Conservation (phyloP, 2,329 filamentous ascomycete species). For the Immersiporthe knoxdaviesiana region DNA sequence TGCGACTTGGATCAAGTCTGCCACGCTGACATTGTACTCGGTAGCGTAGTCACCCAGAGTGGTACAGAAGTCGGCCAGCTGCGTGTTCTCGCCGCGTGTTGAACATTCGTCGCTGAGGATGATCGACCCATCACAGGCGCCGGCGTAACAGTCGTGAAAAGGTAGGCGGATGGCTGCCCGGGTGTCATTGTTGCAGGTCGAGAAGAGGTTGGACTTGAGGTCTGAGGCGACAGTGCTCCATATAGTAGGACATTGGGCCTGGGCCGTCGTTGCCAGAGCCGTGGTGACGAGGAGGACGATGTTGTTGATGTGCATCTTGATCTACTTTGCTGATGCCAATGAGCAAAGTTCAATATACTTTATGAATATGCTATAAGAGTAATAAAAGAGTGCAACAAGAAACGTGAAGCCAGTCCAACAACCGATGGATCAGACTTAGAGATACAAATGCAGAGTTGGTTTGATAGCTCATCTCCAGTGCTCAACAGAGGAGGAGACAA, state of each 20-base stretch:
- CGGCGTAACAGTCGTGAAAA: conserved; percentile 39
- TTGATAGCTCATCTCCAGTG: background rate
- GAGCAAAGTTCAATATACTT: background rate
- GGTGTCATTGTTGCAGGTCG: conserved; percentile 34
- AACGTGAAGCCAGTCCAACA: background rate
- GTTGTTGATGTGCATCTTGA: background rate
- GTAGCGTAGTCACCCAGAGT: conserved; percentile 34
- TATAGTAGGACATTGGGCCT: conserved; percentile 5
- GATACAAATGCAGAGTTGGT: background rate
- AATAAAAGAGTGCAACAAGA: background rate
- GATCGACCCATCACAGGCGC: conserved; percentile 37
- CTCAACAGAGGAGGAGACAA: background rate
- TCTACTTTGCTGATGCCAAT: background rate
- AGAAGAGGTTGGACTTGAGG: background rate
- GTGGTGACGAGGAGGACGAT: background rate
- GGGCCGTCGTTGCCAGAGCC: background rate
- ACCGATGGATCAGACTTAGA: background rate
- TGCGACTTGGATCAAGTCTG: conserved; percentile 38
- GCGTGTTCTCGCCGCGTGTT: conserved; percentile 35
- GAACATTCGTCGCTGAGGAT: conserved; percentile 37
- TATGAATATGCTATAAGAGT: background rate
- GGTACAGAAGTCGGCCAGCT: conserved; percentile 34
- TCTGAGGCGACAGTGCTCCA: conserved; percentile 20
- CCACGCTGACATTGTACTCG: conserved; percentile 34
- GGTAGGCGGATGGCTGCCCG: conserved; percentile 36